phyloP scores from a whole-genome alignment of 2,329 filamentous ascomycete genomes.

The Fusarium duplospermum region DNA sequence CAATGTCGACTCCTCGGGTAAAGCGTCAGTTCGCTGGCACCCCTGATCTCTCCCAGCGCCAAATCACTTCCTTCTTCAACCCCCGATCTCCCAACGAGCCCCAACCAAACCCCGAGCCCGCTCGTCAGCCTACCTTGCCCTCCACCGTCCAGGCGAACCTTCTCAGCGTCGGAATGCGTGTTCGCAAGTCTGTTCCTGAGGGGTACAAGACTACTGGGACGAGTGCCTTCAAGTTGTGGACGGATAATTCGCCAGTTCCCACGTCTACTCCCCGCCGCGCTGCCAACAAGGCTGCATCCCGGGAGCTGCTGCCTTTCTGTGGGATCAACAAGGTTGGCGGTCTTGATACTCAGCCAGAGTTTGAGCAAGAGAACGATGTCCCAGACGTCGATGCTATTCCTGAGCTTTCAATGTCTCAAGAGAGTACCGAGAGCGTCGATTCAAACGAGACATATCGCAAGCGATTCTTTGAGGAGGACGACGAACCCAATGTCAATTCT shows the following conservation, averaged over 20 bases:
- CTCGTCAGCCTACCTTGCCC: conserved; percentile 65
- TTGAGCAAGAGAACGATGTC: conserved; percentile 43
- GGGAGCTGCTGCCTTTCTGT: conserved; percentile 83
- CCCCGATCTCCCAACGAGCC: conserved; percentile 46
- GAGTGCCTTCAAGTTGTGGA: conserved; percentile 65
- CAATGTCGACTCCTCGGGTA: conserved; percentile 65
- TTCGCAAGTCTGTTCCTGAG: conserved; percentile 92
- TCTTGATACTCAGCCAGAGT: conserved; percentile 67
- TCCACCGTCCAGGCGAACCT: conserved; percentile 80
- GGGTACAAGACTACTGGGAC: conserved; percentile 83
- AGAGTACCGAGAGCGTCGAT: conserved; percentile 57
- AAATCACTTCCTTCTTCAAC: conserved; percentile 73
- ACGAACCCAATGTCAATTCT: conserved; percentile 52
- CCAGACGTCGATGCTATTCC: conserved; percentile 56
- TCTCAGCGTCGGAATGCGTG: conserved; percentile 92
- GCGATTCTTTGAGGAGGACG: conserved; percentile 59
- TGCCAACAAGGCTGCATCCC: conserved; percentile 48
- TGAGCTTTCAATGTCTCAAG: conserved; percentile 66
- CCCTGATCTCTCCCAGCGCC: conserved; percentile 67
- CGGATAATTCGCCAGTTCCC: conserved; percentile 46
- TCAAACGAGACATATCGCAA: conserved; percentile 55
- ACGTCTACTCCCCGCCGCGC: conserved; percentile 12
- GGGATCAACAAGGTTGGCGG: conserved; percentile 82
- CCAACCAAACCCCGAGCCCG: conserved; percentile 43
- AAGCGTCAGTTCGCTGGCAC: conserved; percentile 73